phyloP scores from a whole-genome alignment of 805 yeast genomes.

The Zygoascus ofunaensis region DNA sequence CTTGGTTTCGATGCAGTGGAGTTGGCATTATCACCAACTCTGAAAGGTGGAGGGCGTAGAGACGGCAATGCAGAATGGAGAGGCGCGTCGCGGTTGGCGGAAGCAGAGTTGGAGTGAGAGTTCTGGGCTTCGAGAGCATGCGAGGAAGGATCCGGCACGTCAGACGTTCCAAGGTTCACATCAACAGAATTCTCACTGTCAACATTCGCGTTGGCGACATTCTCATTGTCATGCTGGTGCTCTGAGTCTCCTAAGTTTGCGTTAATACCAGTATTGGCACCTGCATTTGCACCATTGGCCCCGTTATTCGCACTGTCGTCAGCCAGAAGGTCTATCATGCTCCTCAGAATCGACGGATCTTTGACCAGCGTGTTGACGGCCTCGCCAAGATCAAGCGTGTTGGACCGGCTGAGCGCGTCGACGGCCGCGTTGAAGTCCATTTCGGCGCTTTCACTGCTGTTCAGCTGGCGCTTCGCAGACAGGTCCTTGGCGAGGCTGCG shows the following conservation, averaged over 20 bases:
- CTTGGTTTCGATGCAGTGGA: slow-evolving; percentile 4
- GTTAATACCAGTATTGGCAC: background rate
- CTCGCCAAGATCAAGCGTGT: slow-evolving; percentile 17
- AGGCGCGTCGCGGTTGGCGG: too few species aligned
- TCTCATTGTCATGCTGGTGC: background rate
- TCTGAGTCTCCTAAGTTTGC: background rate
- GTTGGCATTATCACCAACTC: background rate
- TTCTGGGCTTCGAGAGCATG: background rate
- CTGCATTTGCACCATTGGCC: background rate
- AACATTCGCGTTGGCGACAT: background rate
- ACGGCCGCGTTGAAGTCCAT: slow-evolving; percentile 13
- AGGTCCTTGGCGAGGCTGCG: background rate
- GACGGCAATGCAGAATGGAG: slow-evolving; percentile 2
- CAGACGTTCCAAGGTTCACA: too few species aligned
- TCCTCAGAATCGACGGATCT: slow-evolving; percentile 21
- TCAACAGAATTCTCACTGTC: background rate
- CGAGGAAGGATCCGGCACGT: too few species aligned
- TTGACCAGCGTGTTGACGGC: slow-evolving; percentile 21
- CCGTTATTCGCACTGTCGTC: slow-evolving; percentile 4
- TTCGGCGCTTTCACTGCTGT: slow-evolving; percentile 1
- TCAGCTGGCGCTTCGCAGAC: background rate
- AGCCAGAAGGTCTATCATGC: slow-evolving; percentile 15
- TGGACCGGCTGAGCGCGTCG: slow-evolving; percentile 19
- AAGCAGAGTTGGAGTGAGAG: background rate
- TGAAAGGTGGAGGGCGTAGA: slow-evolving; percentile 14